phyloP scores from a whole-genome alignment of 2,329 filamentous ascomycete genomes.

The Colletotrichum orchidophilum region DNA sequence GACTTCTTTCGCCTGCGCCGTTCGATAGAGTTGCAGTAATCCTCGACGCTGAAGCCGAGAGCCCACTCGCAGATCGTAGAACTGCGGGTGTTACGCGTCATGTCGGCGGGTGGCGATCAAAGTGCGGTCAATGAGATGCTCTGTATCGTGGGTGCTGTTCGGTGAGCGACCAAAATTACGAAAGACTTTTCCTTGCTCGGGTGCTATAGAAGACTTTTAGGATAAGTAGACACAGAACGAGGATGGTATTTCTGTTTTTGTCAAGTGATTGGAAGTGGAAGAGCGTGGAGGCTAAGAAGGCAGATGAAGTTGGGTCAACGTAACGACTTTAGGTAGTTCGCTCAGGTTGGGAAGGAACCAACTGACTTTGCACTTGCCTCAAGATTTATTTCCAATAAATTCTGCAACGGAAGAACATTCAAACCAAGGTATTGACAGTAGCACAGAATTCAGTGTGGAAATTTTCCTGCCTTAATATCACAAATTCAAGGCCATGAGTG shows the following conservation, averaged over 20 bases:
- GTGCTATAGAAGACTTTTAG: background rate
- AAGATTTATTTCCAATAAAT: no score
- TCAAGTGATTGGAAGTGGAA: background rate
- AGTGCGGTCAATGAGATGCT: background rate
- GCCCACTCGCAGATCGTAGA: constrained; percentile 51
- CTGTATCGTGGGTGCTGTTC: no score
- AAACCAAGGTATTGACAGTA: no score
- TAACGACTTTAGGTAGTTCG: background rate
- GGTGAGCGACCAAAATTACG: background rate
- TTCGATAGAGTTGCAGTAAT: constrained; percentile 35
- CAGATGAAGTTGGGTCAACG: background rate
- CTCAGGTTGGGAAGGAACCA: background rate
- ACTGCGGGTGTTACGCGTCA: constrained; percentile 27
- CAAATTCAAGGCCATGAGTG: no score
- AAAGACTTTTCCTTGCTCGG: background rate
- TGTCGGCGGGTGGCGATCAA: background rate
- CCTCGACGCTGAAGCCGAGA: constrained; percentile 47
- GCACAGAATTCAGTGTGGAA: no score
- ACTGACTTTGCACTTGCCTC: background rate
- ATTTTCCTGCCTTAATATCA: no score
- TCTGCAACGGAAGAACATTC: no score
- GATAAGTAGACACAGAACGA: background rate
- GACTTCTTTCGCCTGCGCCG: constrained; percentile 22
- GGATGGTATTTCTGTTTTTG: background rate
- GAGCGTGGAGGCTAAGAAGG: background rate